Evolutionary conservation across 2,329 filamentous ascomycete species (phyloP), one percentile per base, ranked within the genome.

Genomic region (Neonectria coccinea): DNA sequence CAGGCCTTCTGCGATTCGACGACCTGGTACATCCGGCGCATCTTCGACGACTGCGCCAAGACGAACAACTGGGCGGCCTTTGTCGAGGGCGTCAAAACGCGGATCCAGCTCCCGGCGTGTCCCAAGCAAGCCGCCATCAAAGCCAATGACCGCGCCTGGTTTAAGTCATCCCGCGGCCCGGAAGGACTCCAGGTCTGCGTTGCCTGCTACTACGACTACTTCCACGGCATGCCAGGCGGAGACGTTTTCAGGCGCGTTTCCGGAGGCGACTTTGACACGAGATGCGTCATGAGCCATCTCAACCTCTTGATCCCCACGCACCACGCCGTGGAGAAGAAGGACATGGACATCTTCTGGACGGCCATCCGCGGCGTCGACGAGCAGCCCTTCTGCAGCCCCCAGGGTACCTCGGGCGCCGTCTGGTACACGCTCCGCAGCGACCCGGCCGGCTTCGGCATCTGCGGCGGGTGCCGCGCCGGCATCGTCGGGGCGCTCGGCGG

Each of bases 141-240:
- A 11, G 70, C 71, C 1, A 66, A 66, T n/a, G 71, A 71, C 0
- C 69, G 71, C 5, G 69, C 64, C 5, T 82, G 79, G 80, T 80
- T 77, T 63, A 67, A 74, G 4, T 75, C 77, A 2, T 65, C 64
- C 0, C 69, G 74, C 1, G 60, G 60, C 3, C 74, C 72, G 0
- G 47, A 52, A 0, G 71, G 68, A 3, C 64, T 80, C 0, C 67
- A 79, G 0, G 65, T 80, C 12, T 83, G 80, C 55, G 70, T 67
- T 6, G 74, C 77, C 1, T 82, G 81, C 63, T 81, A 77, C 62
- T 73, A 69, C 57, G 80, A 83, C 67, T 74, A 76, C 18, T 71
- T 82, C 20, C 56, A 73, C 31, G 71, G 69, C 41, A 75, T 76
- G 0, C 70, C 70, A 2, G 75, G 80, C 8, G 75, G 75, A 14